A percentile compares a stretch with the other conserved stretches of the same genome.
Evolutionary conservation across 352 stramenopile species (phyloP).

Genomic region (Globisporangium spinosum): DNA sequence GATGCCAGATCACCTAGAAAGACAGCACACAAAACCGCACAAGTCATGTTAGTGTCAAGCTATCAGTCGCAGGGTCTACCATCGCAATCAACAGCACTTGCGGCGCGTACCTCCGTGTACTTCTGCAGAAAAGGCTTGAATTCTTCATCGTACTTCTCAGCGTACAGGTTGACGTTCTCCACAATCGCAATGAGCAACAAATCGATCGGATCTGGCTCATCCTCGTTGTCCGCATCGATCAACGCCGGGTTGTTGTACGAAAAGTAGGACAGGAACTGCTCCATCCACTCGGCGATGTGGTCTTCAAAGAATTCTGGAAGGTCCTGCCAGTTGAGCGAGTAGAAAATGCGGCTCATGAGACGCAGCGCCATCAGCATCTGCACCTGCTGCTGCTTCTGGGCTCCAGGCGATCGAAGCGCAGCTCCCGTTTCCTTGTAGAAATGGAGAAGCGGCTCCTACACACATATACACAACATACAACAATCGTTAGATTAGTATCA

Average conservation of each 20-base stretch:
- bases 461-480: background rate
- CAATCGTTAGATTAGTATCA: background rate
- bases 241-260: slow-evolving; percentile 91
- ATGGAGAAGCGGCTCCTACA: slow-evolving; percentile 57
- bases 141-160: slow-evolving; percentile 98
- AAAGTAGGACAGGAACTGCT: slow-evolving; percentile 94
- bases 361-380: slow-evolving; percentile 84
- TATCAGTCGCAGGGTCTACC: background rate
- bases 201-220: slow-evolving; percentile 90
- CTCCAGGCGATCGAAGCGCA: slow-evolving; percentile 38
- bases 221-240: slow-evolving; percentile 91
- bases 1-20: slow-evolving; percentile 60
- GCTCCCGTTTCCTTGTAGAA: slow-evolving; percentile 74
- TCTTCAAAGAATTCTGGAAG: slow-evolving; percentile 99
- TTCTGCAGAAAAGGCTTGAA: slow-evolving; percentile 94
- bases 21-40: background rate
- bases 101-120: slow-evolving; percentile 82
- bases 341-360: slow-evolving; percentile 96
- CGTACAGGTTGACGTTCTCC: slow-evolving; percentile 98
- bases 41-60: background rate
- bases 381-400: slow-evolving; percentile 42
- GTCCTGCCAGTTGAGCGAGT: slow-evolving; percentile 98
- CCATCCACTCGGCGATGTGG: slow-evolving; percentile 96
- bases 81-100: background rate
- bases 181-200: slow-evolving; percentile 93